Evolutionary conservation across 2,329 filamentous ascomycete species (phyloP), one percentile per base, ranked within the genome.

Genomic region (Alternaria triticina): DNA sequence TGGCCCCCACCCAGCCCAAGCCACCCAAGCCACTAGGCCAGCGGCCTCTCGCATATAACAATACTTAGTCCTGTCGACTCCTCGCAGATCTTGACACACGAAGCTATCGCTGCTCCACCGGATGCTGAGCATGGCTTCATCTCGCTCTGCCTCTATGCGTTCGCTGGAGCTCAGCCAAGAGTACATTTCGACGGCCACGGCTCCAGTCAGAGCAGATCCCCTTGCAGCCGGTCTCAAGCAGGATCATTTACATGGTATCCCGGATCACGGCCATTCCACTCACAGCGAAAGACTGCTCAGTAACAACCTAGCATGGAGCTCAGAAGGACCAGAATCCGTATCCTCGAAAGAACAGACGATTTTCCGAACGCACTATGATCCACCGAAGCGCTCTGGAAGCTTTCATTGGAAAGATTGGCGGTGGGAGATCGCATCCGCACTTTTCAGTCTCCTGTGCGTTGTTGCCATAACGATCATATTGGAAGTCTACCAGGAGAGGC

Each of bases 341-440:
- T 4, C 27, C 25, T 3, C 8, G 6, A 57, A 47, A 10, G 54
- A 57, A 13, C 44, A 49, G 20, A 3, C 6, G 3, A n/a, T 13
- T 11, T 11, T 47, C 2, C 15, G 25, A 40, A 13, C 3, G n/a
- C 17, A 22, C 10, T 22, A 36, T n/a, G 23, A 36, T 40, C 27
- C 25, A 15, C 17, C 44, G 6, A 27, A 57, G 28, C 28, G 43
- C n/a, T n/a, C 13, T 7, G 20, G 10, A 23, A 27, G 9, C 10
- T n/a, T 57, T 13, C 54, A 57, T 17, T 33, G 25, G 4, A 4
- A 6, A 47, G 64, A 64, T 15, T 65, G 62, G 65, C 45, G 50
- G 25, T 65, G 65, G 65, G 65, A 67, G 46, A n/a, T 65, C 9
- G 50, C 25, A 7, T 57, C 62, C 6, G 57, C n/a, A 46, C 3